phyloP scores from a whole-genome alignment of 306 rosid genomes.

The Cicer bijugum region DNA sequence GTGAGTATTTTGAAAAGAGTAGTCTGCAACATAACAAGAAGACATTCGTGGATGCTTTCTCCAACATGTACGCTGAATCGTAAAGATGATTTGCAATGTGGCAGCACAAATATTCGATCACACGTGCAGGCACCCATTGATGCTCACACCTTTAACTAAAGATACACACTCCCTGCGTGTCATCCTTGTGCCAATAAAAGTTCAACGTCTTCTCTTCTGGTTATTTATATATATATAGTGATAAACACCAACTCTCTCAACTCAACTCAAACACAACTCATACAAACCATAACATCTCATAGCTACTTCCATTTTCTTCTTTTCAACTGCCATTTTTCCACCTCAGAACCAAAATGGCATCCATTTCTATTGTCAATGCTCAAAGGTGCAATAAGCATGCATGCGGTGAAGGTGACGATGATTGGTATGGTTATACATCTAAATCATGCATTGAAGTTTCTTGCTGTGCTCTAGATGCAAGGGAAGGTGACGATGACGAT shows the following conservation, averaged over 20 bases:
- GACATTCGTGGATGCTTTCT: too few relatives aligned
- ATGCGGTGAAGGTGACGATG: not conserved
- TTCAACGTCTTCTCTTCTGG: too few relatives aligned
- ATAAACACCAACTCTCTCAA: too few relatives aligned
- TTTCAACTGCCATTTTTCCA: not conserved
- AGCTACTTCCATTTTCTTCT: not conserved
- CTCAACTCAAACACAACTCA: not conserved
- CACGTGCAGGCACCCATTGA: not conserved
- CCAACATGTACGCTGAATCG: not conserved
- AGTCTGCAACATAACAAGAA: too few relatives aligned
- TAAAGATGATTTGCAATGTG: not conserved
- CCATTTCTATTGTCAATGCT: not conserved
- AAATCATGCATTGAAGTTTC: too few relatives aligned
- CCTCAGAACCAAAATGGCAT: not conserved
- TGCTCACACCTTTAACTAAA: not conserved
- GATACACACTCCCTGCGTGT: too few relatives aligned
- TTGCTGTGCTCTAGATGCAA: too few relatives aligned
- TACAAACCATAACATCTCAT: not conserved
- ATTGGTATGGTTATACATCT: too few relatives aligned
- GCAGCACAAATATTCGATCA: not conserved
- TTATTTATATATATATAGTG: too few relatives aligned
- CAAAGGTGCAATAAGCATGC: not conserved
- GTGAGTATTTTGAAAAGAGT: too few relatives aligned
- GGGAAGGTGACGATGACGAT: too few relatives aligned
- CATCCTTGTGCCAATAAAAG: too few relatives aligned